Percentiles rank a stretch among this genome's conserved stretches.
Evolutionary conservation across 2,329 filamentous ascomycete species (phyloP).

Genomic region (Pseudogymnoascus sp.): DNA sequence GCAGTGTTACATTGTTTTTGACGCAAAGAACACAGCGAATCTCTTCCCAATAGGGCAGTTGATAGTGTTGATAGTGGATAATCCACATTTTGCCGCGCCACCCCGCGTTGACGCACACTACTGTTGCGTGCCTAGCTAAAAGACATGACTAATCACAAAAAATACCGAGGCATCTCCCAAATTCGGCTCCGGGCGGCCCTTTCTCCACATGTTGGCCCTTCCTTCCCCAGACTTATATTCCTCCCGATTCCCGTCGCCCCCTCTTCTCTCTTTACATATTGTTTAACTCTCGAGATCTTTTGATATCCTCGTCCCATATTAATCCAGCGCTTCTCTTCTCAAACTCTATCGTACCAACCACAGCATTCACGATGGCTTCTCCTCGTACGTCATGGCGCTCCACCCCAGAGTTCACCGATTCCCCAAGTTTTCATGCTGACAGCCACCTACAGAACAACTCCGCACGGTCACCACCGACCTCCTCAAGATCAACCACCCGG

Average conservation of each 20-base stretch:
- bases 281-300: neutral
- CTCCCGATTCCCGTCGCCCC: neutral
- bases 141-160: slow-evolving; percentile 4
- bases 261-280: neutral
- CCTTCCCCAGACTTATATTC: slow-evolving; percentile 8
- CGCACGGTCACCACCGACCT: slow-evolving; percentile 90
- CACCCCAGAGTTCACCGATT: neutral
- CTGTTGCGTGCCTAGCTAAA: slow-evolving; percentile 4
- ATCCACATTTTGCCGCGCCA: slow-evolving; percentile 5
- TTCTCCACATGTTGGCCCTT: slow-evolving; percentile 8
- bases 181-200: slow-evolving; percentile 11
- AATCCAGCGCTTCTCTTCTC: neutral
- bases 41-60: slow-evolving; percentile 3
- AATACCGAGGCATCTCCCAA: slow-evolving; percentile 26
- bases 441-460: slow-evolving; percentile 59
- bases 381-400: slow-evolving; percentile 53
- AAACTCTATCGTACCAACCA: slow-evolving; percentile 14
- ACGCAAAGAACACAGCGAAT: slow-evolving; percentile 1
- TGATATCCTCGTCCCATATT: neutral
- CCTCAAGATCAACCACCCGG: slow-evolving; percentile 93
- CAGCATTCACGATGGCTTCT: slow-evolving; percentile 56
- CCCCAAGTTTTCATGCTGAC: slow-evolving; percentile 20
- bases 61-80: slow-evolving; percentile 3
- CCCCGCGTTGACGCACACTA: slow-evolving; percentile 7
- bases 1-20: neutral